Base-by-base conservation (phyloP, 805 yeast genomes). In the Vanderwaltozyma polyspora region DNA sequence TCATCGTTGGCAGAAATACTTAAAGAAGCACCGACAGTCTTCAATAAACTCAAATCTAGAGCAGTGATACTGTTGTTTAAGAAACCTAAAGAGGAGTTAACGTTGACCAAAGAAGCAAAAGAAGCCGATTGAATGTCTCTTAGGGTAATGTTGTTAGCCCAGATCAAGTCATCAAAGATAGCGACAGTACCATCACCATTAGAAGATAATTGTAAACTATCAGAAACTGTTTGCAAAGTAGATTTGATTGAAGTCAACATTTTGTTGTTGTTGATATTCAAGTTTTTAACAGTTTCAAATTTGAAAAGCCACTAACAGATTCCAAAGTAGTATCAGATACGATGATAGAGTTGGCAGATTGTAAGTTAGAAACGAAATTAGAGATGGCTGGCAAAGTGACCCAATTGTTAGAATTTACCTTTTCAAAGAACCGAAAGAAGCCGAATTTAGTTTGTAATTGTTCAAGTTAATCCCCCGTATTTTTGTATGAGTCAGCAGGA, bases 141-240 rank as follows among this genome's bases (percentile, higher is more conserved):
- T 71, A 89, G 74, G 42, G 85, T 76, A 52, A 91, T 67, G 72
- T 84, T 80, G 74, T 82, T 80, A 44, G 95, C 97, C 79, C 86
- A 73, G 48, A 69, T 52, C 60, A 91, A 76, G 49, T 71, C 59
- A 61, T 79, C 77, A 47, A 87, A 78, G 37, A 66, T 44, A 44
- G 79, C 80, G 44, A 70, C 76, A 40, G 82, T 84, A 40, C 71
- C 65, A 42, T 77, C 78, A 57, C 94, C 80, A 70, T 91, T 91
- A 71, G 72, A 81, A 43, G 95, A 76, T 58, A 91, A 76, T 51
- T 79, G 75, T 51, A 91, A 70, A 43, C 76, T 58, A 57, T 74
- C 74, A 41, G 91, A 72, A 43, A 86, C 89, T 40, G 80, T 64
- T 61, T 76, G 63, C 57, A 89, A 72, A 44, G 74, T 74, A 33